Conservation (phyloP, 352 stramenopile species). For the Globisporangium yorkense region DNA sequence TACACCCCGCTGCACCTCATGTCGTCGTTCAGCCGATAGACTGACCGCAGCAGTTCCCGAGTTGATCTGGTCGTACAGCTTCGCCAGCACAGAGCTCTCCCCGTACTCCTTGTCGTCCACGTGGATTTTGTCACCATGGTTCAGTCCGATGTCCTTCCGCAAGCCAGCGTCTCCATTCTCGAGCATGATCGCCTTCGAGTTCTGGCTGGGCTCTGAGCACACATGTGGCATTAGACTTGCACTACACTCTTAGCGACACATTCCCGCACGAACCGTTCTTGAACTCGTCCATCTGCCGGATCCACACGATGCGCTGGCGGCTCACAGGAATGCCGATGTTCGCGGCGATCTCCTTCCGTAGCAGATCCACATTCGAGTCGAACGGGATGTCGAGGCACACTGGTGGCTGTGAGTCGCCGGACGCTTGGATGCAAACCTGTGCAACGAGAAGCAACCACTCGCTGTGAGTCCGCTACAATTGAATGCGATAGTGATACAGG, state of each 20-base stretch:
- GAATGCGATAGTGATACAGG: not conserved
- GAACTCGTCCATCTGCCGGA: constrained; percentile 80
- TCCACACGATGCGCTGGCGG: constrained; percentile 87
- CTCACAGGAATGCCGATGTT: constrained; percentile 77
- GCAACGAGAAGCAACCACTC: not conserved
- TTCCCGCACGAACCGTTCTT: constrained; percentile 48
- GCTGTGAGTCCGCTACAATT: no score
- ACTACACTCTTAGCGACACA: not conserved
- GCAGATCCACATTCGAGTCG: constrained; percentile 62
- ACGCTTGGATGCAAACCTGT: constrained; percentile 78
- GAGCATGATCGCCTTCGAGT: constrained; percentile 65
- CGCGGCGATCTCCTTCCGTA: constrained; percentile 73
- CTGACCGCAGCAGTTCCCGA: constrained; percentile 73
- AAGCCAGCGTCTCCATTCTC: constrained; percentile 62
- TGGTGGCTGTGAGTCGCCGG: constrained; percentile 69
- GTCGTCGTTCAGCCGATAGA: constrained; percentile 76
- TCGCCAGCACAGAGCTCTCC: constrained; percentile 71
- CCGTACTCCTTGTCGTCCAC: constrained; percentile 79
- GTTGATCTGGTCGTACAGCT: constrained; percentile 82
- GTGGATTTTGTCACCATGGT: constrained; percentile 87
- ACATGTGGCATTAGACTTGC: not conserved
- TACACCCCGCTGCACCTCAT: constrained; percentile 84
- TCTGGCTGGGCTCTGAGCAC: constrained; percentile 50
- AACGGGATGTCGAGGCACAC: constrained; percentile 81
- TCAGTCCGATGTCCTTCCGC: constrained; percentile 77